Evolutionary conservation across 2,329 filamentous ascomycete species (phyloP).

Genomic region (Coniochaeta pulveracea): DNA sequence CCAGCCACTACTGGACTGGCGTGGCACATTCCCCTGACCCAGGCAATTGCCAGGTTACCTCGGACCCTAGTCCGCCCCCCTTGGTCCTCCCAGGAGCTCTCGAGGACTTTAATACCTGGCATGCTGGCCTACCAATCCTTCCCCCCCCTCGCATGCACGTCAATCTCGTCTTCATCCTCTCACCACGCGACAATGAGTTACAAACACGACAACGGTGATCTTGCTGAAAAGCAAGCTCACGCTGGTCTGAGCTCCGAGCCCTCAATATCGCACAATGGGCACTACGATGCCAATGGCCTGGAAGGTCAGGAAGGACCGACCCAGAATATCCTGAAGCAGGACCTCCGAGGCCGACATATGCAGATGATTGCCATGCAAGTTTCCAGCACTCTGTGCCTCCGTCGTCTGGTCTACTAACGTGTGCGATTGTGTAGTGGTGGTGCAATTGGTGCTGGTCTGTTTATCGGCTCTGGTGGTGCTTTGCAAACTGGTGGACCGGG

Average conservation of each 20-base stretch:
- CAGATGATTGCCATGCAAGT: constrained; percentile 7
- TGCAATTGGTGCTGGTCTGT: constrained; percentile 27
- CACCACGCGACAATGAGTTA: constrained; percentile 4
- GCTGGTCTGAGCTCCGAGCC: constrained; percentile 2
- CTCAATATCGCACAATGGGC: background rate
- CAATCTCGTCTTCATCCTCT: constrained; percentile 1
- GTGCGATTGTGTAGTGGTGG: constrained; percentile 12
- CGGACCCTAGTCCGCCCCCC: no score
- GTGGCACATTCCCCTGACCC: background rate
- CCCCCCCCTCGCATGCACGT: background rate
- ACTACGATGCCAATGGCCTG: constrained; percentile 1
- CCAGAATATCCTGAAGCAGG: background rate
- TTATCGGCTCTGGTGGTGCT: constrained; percentile 24
- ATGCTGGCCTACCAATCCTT: no score
- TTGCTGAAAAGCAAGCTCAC: constrained; percentile 4
- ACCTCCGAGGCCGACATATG: constrained; percentile 5
- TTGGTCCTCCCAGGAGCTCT: no score
- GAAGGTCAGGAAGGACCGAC: background rate
- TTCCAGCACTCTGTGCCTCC: constrained; percentile 1
- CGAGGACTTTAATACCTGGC: no score
- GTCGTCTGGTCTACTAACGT: constrained; percentile 1
- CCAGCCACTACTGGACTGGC: constrained; percentile 1
- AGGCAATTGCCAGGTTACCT: background rate
- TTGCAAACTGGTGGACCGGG: constrained; percentile 20
- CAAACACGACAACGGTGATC: constrained; percentile 1